Percentiles rank a stretch among this genome's conserved stretches.
Evolutionary conservation across 495 filamentous ascomycete genomes (phyloP).

Genomic region (Penicillium desertorum): DNA sequence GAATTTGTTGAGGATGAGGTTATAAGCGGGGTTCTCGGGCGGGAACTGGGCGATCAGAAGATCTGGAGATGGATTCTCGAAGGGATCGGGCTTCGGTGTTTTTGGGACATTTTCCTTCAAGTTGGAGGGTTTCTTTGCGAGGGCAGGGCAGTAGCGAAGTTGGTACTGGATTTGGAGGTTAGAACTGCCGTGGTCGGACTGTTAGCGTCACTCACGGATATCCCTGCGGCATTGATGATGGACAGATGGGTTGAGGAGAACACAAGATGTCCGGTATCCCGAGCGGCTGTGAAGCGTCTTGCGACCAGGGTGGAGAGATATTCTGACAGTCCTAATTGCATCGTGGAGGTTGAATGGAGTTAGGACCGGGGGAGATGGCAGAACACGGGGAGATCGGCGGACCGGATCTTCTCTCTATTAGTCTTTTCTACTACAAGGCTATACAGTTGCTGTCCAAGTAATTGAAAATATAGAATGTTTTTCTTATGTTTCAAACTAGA

Average conservation of each 20-base stretch:
- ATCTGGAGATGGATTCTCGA: constrained; percentile 61
- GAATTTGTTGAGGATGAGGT: constrained; percentile 78
- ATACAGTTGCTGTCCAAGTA: not conserved
- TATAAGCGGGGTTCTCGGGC: constrained; percentile 52
- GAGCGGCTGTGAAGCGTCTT: constrained; percentile 53
- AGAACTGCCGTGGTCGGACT: constrained; percentile 6
- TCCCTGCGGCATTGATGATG: constrained; percentile 51
- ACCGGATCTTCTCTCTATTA: not conserved
- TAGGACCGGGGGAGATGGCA: constrained; percentile 8
- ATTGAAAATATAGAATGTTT: not conserved
- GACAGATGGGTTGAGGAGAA: constrained; percentile 62
- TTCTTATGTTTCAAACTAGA: constrained; percentile 11
- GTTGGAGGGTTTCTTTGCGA: constrained; percentile 66
- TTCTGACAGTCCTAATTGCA: constrained; percentile 46
- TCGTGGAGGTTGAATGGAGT: constrained; percentile 15
- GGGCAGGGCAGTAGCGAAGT: constrained; percentile 73
- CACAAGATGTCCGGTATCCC: constrained; percentile 51
- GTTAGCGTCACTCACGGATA: constrained; percentile 47
- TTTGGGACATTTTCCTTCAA: constrained; percentile 37
- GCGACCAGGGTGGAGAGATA: constrained; percentile 54
- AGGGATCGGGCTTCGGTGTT: constrained; percentile 64
- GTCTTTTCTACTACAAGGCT: not conserved
- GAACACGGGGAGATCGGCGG: constrained; percentile 14
- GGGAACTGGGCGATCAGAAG: constrained; percentile 63
- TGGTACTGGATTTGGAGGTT: constrained; percentile 57